Percentiles rank a stretch among this genome's conserved stretches.
Conservation (phyloP, 805 yeast genomes). For the Nakazawaea siamensis region DNA sequence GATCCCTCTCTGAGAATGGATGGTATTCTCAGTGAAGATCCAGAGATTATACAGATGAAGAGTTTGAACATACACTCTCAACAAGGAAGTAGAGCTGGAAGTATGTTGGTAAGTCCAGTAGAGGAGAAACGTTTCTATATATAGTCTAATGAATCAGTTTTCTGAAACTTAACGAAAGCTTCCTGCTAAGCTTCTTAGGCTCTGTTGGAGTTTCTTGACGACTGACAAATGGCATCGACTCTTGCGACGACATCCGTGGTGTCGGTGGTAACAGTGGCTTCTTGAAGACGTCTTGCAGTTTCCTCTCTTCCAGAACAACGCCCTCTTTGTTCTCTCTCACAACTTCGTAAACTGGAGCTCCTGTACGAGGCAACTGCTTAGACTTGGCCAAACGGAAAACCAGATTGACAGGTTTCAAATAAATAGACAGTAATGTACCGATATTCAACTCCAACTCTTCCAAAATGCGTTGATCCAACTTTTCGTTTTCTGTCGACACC, state of each 20-base stretch:
- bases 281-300: no score
- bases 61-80: slow-evolving; percentile 7
- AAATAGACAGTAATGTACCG: slow-evolving; percentile 77
- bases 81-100: slow-evolving; percentile 2
- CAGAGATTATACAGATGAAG: slow-evolving; percentile 4
- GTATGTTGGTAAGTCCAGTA: slow-evolving; percentile 2
- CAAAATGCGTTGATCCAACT: slow-evolving; percentile 56
- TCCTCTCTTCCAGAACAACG: no score
- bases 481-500: slow-evolving; percentile 59
- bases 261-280: no score
- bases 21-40: slow-evolving; percentile 7
- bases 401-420: slow-evolving; percentile 74
- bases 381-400: slow-evolving; percentile 63
- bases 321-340: no score
- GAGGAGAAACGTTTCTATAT: slow-evolving; percentile 4
- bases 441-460: slow-evolving; percentile 80
- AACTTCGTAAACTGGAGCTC: no score
- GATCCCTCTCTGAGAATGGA: slow-evolving; percentile 2
- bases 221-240: no score
- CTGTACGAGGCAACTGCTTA: slow-evolving; percentile 36
- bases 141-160: slow-evolving; percentile 4
- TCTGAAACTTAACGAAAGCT: slow-evolving; percentile 9
- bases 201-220: no score
- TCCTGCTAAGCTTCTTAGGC: slow-evolving; percentile 6
- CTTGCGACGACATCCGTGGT: no score